These are phyloP conservation scores for Pichia sp. DNA, from an alignment of 1,139 yeast genomes.

Conservation along the genomic window DNA sequence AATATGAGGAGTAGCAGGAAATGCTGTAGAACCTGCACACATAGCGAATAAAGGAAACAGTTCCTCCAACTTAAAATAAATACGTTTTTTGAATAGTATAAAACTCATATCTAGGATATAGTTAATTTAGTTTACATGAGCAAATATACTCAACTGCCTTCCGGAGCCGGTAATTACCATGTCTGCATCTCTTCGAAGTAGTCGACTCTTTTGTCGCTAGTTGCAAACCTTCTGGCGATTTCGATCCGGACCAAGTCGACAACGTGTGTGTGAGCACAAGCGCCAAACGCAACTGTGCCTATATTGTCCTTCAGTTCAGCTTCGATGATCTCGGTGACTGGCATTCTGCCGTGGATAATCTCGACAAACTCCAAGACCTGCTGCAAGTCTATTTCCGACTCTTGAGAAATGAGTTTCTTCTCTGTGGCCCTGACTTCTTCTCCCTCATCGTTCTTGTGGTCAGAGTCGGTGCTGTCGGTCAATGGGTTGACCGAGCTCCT, in stretches of 20 bases:
- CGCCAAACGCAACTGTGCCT: conserved; percentile 42
- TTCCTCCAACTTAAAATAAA: no score
- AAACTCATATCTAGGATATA: no score
- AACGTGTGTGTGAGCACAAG: conserved; percentile 47
- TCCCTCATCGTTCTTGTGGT: background rate
- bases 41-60: no score
- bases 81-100: no score
- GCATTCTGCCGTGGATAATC: conserved; percentile 46
- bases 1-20: background rate
- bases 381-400: background rate
- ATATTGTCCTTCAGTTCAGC: conserved; percentile 35
- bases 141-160: no score
- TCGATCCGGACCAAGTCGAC: conserved; percentile 45
- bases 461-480: background rate
- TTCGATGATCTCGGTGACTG: conserved; percentile 35
- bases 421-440: background rate
- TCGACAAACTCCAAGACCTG: conserved; percentile 35
- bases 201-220: conserved; percentile 20
- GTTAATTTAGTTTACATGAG: no score
- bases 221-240: conserved; percentile 21
- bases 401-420: background rate
- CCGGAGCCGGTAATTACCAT: no score
- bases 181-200: conserved; percentile 30
- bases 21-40: background rate
- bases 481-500: background rate